phyloP scores from a whole-genome alignment of 1,284 basidiomycete species.

The Schizophyllum amplum region DNA sequence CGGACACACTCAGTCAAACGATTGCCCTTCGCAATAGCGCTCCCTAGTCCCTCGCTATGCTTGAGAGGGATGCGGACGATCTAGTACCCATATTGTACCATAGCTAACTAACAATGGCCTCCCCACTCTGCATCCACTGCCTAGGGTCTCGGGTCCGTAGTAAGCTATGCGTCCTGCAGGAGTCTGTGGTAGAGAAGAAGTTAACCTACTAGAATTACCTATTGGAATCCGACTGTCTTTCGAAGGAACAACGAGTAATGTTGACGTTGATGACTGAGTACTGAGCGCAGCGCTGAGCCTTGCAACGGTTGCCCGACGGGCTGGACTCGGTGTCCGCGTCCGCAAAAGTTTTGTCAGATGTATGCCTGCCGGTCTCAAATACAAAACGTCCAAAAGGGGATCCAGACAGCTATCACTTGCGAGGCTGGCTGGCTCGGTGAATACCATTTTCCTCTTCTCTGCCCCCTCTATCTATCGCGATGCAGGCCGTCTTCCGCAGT shows the following conservation, averaged over 20 bases:
- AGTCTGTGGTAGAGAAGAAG: neutral
- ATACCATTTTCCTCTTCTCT: slow-evolving; percentile 5
- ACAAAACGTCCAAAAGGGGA: neutral
- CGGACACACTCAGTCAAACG: too few relatives aligned
- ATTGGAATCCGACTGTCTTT: neutral
- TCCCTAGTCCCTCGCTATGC: neutral
- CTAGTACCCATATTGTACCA: neutral
- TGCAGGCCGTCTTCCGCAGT: slow-evolving; percentile 32
- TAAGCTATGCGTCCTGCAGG: neutral
- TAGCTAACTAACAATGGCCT: neutral
- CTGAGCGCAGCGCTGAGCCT: too few relatives aligned
- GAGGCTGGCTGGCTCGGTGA: slow-evolving; percentile 1
- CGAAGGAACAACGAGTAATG: neutral
- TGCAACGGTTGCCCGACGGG: neutral
- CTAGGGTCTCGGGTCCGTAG: neutral
- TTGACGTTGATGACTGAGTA: too few relatives aligned
- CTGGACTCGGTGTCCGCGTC: neutral
- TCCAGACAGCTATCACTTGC: neutral
- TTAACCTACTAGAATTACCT: neutral
- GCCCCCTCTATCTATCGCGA: slow-evolving; percentile 10
- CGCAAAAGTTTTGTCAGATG: neutral
- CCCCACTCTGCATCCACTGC: neutral
- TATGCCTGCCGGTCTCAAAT: neutral
- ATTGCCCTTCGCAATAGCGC: too few relatives aligned
- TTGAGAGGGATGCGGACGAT: neutral